Conservation (phyloP, 2,329 filamentous ascomycete species). For the Pseudohalonectria lignicola region DNA sequence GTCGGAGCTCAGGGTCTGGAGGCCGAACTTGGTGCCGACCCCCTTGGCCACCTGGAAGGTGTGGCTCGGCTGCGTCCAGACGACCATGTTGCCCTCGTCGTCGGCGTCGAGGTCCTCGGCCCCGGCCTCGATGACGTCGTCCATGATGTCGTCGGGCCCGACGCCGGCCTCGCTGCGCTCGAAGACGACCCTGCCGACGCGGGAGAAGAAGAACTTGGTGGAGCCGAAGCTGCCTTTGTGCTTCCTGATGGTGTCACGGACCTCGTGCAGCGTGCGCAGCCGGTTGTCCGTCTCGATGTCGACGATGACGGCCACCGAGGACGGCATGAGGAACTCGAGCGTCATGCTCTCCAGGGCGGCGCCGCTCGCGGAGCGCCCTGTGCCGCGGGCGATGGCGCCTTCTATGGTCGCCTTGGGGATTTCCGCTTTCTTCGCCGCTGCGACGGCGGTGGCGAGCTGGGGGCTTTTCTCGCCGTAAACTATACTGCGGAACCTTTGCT, state of each 20-base stretch:
- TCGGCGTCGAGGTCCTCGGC: constrained; percentile 57
- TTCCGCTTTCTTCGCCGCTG: constrained; percentile 70
- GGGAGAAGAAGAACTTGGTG: constrained; percentile 76
- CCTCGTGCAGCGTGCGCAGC: constrained; percentile 58
- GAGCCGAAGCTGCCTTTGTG: constrained; percentile 59
- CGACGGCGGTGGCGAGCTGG: constrained; percentile 58
- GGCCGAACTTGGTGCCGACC: constrained; percentile 49
- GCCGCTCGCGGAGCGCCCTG: constrained; percentile 69
- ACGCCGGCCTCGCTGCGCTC: constrained; percentile 22
- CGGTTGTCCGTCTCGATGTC: constrained; percentile 82
- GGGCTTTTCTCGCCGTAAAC: constrained; percentile 65
- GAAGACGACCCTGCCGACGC: constrained; percentile 65
- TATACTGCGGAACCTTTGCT: too few species aligned
- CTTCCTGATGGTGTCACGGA: constrained; percentile 62
- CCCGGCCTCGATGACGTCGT: constrained; percentile 76
- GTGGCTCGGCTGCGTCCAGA: constrained; percentile 57
- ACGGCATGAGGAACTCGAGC: constrained; percentile 71
- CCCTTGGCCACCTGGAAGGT: constrained; percentile 53
- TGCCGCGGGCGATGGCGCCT: constrained; percentile 74
- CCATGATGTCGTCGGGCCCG: constrained; percentile 55
- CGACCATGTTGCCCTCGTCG: constrained; percentile 59
- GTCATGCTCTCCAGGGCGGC: constrained; percentile 65
- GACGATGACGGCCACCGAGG: constrained; percentile 62
- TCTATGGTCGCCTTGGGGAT: constrained; percentile 75
- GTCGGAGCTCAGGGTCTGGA: constrained; percentile 63